Base-by-base conservation (phyloP, 2,329 filamentous ascomycete species). In the Penicillium sp. region DNA sequence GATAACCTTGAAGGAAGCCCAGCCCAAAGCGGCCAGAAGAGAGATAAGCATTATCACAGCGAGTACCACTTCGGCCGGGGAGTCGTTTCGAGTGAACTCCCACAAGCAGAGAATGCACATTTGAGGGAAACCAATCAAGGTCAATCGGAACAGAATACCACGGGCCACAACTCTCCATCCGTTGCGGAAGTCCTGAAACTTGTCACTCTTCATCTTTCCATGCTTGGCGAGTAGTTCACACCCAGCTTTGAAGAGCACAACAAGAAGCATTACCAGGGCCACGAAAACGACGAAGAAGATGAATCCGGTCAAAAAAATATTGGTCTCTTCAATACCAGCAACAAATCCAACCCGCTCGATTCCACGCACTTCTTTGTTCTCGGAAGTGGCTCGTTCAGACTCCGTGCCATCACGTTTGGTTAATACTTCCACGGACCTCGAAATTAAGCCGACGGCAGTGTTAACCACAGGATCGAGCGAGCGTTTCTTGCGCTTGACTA, bases 101-200 rank as follows among this genome's bases (percentile, higher is more conserved):
- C 94, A 97, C 67, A 97, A 85, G 76, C 91, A 96, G 58, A 97
- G 86, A 58, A 97, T 91, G 53, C 89, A 88, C 85, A 97, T 93
- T 74, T 96, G 91, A 21, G 94, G 92, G 80, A 93, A 97, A 66
- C 93, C 93, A 71, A 97, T 95, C 45, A 97, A 85, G 47, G 93
- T 88, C 71, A 96, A 85, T 67, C 94, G 91, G 86, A 95, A 97
- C 67, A 97, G 84, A 69, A 97, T 96, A 61, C 94, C 94, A 83
- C 96, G 96, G 71, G 97, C 85, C 6, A 97, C 90, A 15, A 93
- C 93, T 66, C 90, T 88, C 94, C 94, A 97, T 69, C 92, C 93
- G 71, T 95, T 94, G 66, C 94, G 90, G 86, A 98, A 97, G 70
- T 97, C 93, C 69, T 90, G 84, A 78, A 97, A 97, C 71, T 91